These are phyloP conservation scores for Centella asiatica DNA, from an alignment of 129 eudicot species.

Conservation along the genomic window DNA sequence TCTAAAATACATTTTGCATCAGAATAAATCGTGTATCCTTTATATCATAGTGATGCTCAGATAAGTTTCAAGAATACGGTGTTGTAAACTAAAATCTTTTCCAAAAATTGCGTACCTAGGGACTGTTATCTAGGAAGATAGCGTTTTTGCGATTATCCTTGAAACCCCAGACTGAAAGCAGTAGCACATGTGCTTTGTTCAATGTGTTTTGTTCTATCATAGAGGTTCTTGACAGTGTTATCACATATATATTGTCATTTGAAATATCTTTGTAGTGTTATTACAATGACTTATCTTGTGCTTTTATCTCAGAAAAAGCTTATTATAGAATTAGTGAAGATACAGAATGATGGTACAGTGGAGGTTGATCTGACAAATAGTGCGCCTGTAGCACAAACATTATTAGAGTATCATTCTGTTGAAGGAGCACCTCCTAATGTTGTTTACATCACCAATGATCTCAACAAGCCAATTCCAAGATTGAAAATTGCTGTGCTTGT, in stretches of 20 bases:
- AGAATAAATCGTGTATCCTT: too few relatives aligned
- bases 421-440: conserved; percentile 34
- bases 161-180: background rate
- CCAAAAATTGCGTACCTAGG: too few relatives aligned
- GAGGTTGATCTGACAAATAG: conserved; percentile 65
- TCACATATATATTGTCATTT: background rate
- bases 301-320: conserved; percentile 48
- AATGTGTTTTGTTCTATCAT: background rate
- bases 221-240: background rate
- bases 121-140: too few relatives aligned
- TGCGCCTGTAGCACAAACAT: conserved; percentile 60
- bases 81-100: too few relatives aligned
- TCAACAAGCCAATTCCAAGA: conserved; percentile 51
- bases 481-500: conserved; percentile 76
- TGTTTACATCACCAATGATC: conserved; percentile 42
- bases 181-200: background rate
- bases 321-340: conserved; percentile 61
- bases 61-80: too few relatives aligned
- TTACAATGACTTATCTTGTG: background rate
- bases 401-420: conserved; percentile 57
- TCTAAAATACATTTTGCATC: too few relatives aligned
- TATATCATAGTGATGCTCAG: too few relatives aligned
- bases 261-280: background rate
- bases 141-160: too few relatives aligned
- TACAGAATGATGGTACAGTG: conserved; percentile 77